Conservation (phyloP, 768 basidiomycete species). For the Hericium rajendrae region DNA sequence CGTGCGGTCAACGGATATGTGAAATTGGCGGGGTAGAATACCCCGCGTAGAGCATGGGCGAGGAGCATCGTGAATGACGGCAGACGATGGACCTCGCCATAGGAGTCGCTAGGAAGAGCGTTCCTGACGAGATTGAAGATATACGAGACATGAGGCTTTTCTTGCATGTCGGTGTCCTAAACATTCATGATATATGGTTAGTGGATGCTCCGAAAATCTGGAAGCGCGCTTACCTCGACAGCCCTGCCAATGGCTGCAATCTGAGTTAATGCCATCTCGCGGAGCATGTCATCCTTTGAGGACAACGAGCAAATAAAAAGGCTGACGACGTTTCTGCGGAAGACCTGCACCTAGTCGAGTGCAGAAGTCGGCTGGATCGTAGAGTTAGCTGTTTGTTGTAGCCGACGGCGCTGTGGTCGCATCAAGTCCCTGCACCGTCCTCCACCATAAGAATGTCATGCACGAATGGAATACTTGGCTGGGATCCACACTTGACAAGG, state of each 20-base stretch:
- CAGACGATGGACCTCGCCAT: constrained; percentile 40
- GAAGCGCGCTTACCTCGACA: constrained; percentile 44
- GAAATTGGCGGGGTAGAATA: constrained; percentile 84
- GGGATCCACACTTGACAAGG: constrained; percentile 63
- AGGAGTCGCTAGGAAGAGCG: constrained; percentile 33
- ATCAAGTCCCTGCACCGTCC: constrained; percentile 34
- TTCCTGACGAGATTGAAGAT: constrained; percentile 62
- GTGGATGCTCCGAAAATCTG: not conserved
- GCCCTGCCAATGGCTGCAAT: constrained; percentile 49
- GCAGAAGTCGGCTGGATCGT: constrained; percentile 69
- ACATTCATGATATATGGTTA: constrained; percentile 20
- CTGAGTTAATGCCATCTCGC: constrained; percentile 51
- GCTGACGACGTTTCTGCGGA: constrained; percentile 71
- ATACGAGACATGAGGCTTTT: constrained; percentile 63
- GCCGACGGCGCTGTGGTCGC: constrained; percentile 12
- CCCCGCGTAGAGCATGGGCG: constrained; percentile 67
- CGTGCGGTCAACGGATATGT: constrained; percentile 80
- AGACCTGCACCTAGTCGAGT: constrained; percentile 77
- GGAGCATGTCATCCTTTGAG: constrained; percentile 48
- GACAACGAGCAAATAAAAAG: constrained; percentile 67
- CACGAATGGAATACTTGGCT: constrained; percentile 62
- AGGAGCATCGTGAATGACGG: constrained; percentile 77
- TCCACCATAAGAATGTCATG: constrained; percentile 59
- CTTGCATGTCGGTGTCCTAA: constrained; percentile 60
- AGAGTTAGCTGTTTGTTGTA: constrained; percentile 35